phyloP scores from a whole-genome alignment of 495 filamentous ascomycete species.

The Jackrogersella multiformis region DNA sequence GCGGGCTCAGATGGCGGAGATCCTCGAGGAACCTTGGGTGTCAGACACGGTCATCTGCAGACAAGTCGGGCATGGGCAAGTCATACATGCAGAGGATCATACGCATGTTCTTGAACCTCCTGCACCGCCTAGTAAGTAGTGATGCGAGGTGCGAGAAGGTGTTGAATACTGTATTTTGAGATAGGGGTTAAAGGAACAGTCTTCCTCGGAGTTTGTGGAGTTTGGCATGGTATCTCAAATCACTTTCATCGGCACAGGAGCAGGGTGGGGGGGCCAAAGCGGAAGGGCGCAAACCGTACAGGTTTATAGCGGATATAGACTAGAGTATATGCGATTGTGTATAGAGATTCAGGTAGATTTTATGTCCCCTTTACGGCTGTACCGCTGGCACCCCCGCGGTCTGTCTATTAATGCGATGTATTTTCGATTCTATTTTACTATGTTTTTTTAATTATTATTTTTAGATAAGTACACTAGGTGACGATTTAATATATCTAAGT shows the following conservation, averaged over 20 bases:
- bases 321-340: conserved; percentile 36
- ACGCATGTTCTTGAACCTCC: conserved; percentile 65
- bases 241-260: conserved; percentile 14
- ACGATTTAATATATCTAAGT: too few relatives aligned
- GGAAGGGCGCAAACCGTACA: conserved; percentile 37
- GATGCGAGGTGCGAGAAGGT: not conserved
- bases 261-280: conserved; percentile 17
- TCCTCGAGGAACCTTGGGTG: conserved; percentile 91
- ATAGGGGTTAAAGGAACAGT: conserved; percentile 18
- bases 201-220: conserved; percentile 29
- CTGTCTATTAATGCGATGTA: conserved; percentile 32
- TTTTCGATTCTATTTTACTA: conserved; percentile 19
- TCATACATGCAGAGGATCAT: conserved; percentile 61
- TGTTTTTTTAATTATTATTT: too few relatives aligned
- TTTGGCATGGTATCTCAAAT: conserved; percentile 10
- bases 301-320: conserved; percentile 37
- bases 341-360: conserved; percentile 33
- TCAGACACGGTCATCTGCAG: conserved; percentile 69
- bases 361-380: conserved; percentile 16
- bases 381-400: conserved; percentile 5
- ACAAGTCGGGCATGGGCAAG: conserved; percentile 54
- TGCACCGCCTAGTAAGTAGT: conserved; percentile 43
- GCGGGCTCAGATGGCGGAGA: conserved; percentile 83
- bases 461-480: too few relatives aligned
- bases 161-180: conserved; percentile 23